A percentile compares a stretch with the other conserved stretches of the same genome.
These are phyloP conservation scores for Parsonsia alboflavescens DNA, from an alignment of 257 asterid genomes.

Conservation along the genomic window DNA sequence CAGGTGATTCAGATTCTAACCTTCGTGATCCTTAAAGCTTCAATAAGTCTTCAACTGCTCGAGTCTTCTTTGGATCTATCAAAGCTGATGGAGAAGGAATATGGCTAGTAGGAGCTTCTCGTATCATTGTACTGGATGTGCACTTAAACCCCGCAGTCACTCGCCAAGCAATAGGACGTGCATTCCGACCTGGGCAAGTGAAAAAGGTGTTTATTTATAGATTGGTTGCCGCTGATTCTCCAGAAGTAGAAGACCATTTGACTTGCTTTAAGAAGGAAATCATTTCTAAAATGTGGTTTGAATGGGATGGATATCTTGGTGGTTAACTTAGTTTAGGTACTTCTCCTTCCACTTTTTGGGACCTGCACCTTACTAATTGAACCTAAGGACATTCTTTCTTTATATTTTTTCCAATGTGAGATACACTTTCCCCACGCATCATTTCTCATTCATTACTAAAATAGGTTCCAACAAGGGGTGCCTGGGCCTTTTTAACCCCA, in stretches of 20 bases:
- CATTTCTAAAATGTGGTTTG: conserved; percentile 22
- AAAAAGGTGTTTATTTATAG: conserved; percentile 59
- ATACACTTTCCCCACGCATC: too few species aligned
- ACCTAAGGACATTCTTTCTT: too few species aligned
- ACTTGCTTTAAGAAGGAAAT: conserved; percentile 34
- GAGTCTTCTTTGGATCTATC: conserved; percentile 86
- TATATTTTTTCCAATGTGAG: too few species aligned
- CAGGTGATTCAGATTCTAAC: conserved; percentile 72
- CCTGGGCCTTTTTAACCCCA: too few species aligned
- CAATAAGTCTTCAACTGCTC: conserved; percentile 54
- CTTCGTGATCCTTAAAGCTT: conserved; percentile 54
- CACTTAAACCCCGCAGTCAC: conserved; percentile 75
- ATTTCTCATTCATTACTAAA: too few species aligned
- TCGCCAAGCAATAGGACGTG: conserved; percentile 85
- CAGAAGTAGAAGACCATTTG: conserved; percentile 63
- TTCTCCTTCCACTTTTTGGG: too few species aligned
- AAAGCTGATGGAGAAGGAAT: conserved; percentile 93
- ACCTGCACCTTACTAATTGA: too few species aligned
- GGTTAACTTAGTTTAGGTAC: too few species aligned
- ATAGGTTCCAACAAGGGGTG: too few species aligned
- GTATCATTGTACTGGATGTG: conserved; percentile 60
- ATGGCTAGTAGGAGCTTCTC: conserved; percentile 77
- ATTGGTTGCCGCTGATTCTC: conserved; percentile 59
- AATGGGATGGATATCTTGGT: conserved; percentile 20
- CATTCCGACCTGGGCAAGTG: conserved; percentile 67